Conservation (phyloP, 208 protist genomes). For the Acanthamoeba healyi region DNA sequence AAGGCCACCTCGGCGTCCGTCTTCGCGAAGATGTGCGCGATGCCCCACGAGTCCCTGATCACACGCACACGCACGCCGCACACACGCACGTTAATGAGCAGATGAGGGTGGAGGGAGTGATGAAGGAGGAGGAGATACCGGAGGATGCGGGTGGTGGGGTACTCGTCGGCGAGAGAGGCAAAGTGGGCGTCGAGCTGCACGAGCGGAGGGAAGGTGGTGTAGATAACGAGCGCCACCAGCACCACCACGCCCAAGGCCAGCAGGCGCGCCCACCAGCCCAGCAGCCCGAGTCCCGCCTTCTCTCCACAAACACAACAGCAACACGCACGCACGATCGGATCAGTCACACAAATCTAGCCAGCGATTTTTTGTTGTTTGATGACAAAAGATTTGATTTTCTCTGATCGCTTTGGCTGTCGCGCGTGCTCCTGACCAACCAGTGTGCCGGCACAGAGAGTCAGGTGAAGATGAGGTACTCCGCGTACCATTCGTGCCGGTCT, state of each 20-base stretch:
- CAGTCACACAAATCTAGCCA: no score
- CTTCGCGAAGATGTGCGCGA: slow-evolving; percentile 33
- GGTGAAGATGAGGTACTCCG: no score
- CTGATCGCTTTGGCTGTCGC: no score
- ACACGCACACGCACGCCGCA: background rate
- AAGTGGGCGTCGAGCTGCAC: background rate
- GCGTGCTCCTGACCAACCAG: no score
- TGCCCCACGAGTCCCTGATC: slow-evolving; percentile 42
- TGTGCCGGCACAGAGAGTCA: no score
- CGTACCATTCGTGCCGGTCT: no score
- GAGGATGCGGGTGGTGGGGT: slow-evolving; percentile 38
- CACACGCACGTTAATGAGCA: background rate
- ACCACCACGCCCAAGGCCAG: background rate
- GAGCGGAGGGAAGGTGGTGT: slow-evolving; percentile 22
- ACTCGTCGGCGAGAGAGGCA: background rate
- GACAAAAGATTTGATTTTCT: no score
- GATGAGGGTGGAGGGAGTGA: background rate
- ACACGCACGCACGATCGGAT: background rate
- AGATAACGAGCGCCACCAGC: slow-evolving; percentile 20
- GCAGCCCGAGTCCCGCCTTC: background rate
- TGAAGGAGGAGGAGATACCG: background rate
- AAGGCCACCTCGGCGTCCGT: slow-evolving; percentile 68
- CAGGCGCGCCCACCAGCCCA: slow-evolving; percentile 1
- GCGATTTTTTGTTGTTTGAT: no score
- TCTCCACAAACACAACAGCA: background rate